phyloP scores from a whole-genome alignment of 2,329 filamentous ascomycete species.

The Colletotrichum destructivum region DNA sequence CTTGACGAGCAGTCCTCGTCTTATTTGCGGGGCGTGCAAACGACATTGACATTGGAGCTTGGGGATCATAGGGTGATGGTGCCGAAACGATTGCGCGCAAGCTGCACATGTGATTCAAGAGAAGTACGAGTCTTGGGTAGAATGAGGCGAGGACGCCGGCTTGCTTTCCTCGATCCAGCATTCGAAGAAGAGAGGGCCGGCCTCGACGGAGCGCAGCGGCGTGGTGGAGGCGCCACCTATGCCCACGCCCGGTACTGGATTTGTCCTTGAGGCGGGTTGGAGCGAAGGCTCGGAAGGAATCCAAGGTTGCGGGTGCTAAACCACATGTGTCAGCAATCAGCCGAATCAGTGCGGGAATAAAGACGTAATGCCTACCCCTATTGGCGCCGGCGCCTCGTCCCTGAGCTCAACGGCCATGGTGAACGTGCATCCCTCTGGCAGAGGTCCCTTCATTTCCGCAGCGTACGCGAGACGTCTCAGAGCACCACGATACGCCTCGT shows the following conservation, averaged over 20 bases:
- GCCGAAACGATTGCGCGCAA: no score
- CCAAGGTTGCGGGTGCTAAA: conserved; percentile 73
- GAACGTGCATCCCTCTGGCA: conserved; percentile 80
- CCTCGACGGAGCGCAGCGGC: conserved; percentile 67
- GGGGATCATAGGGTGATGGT: neutral
- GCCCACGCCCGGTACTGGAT: conserved; percentile 47
- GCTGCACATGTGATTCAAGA: conserved; percentile 9
- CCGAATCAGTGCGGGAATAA: neutral
- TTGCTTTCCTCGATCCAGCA: conserved; percentile 75
- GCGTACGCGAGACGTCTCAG: conserved; percentile 74
- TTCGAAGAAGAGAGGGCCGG: conserved; percentile 76
- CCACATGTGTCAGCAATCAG: conserved; percentile 8
- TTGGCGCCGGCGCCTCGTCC: conserved; percentile 71
- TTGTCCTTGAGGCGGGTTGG: conserved; percentile 56
- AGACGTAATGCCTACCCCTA: conserved; percentile 63
- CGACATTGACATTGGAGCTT: neutral
- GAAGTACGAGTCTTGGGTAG: conserved; percentile 35
- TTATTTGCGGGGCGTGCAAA: neutral
- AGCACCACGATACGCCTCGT: conserved; percentile 80
- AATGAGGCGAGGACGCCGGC: conserved; percentile 43
- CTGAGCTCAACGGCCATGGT: conserved; percentile 82
- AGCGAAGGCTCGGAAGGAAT: conserved; percentile 68
- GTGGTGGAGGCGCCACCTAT: conserved; percentile 60
- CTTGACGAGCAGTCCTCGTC: neutral
- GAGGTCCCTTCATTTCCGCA: conserved; percentile 67